A percentile compares a stretch with the other conserved stretches of the same genome.
Evolutionary conservation across 2,329 filamentous ascomycete species (phyloP).

Genomic region (Thyridium curvatum): DNA sequence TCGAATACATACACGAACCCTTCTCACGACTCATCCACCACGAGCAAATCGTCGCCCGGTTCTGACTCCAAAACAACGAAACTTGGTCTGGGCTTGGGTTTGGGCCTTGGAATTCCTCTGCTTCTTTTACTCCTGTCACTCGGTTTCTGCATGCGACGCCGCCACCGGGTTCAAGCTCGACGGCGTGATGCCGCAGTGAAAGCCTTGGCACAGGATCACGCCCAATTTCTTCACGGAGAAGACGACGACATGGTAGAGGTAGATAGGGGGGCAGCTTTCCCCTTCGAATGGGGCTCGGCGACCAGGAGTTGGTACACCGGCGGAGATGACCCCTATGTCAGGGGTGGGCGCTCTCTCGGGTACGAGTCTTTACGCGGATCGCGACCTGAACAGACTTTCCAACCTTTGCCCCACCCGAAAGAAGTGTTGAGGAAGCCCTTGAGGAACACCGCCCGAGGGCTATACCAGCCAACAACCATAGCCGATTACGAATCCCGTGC

Average conservation of each 20-base stretch:
- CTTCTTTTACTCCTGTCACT: slow-evolving; percentile 34
- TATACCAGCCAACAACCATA: slow-evolving; percentile 25
- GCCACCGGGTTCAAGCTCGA: slow-evolving; percentile 27
- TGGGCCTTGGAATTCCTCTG: slow-evolving; percentile 56
- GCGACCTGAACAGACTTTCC: slow-evolving; percentile 9
- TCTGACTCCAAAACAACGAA: slow-evolving; percentile 25
- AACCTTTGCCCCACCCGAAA: slow-evolving; percentile 10
- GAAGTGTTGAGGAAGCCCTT: slow-evolving; percentile 17
- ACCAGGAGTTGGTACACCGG: slow-evolving; percentile 37
- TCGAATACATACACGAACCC: slow-evolving; percentile 43
- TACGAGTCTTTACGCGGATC: slow-evolving; percentile 42
- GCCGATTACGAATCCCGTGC: slow-evolving; percentile 20
- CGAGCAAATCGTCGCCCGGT: not conserved
- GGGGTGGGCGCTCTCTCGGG: slow-evolving; percentile 32
- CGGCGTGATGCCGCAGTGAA: slow-evolving; percentile 39
- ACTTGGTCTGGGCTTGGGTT: slow-evolving; percentile 56
- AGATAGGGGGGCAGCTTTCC: slow-evolving; percentile 20
- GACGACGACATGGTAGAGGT: slow-evolving; percentile 41
- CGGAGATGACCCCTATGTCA: slow-evolving; percentile 34
- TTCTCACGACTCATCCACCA: slow-evolving; percentile 7
- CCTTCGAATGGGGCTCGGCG: slow-evolving; percentile 21
- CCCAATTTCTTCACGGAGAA: slow-evolving; percentile 32
- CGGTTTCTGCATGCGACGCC: slow-evolving; percentile 43
- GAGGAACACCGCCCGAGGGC: slow-evolving; percentile 23
- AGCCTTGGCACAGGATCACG: slow-evolving; percentile 42